Percentiles rank a stretch among this genome's conserved stretches.
phyloP scores from a whole-genome alignment of 495 filamentous ascomycete genomes.

The Thermothielavioides terrestris region DNA sequence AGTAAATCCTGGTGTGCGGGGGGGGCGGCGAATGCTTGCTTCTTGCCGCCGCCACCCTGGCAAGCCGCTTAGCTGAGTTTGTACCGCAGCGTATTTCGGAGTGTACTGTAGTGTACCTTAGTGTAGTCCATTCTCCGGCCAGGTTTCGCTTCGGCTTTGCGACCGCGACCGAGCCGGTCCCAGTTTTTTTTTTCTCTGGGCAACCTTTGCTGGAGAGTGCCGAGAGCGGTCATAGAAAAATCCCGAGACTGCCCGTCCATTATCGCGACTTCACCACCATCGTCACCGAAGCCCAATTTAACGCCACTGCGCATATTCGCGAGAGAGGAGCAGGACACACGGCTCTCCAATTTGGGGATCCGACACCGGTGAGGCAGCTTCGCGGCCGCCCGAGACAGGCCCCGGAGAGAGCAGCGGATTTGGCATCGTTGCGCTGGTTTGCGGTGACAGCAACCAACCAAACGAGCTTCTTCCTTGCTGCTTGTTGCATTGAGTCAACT shows the following conservation, averaged over 20 bases:
- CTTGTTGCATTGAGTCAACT: conserved; percentile 18
- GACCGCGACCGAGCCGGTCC: conserved; percentile 3
- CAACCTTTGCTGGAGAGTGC: conserved; percentile 1
- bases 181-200: conserved; percentile 14
- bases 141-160: conserved; percentile 3
- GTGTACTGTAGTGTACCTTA: too few species aligned
- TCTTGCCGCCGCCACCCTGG: conserved; percentile 9
- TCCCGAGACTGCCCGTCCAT: conserved; percentile 2
- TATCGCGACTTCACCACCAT: conserved; percentile 2
- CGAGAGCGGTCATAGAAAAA: conserved; percentile 16
- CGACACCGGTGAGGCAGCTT: too few species aligned
- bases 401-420: not conserved
- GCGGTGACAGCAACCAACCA: not conserved
- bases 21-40: not conserved
- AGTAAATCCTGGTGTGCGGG: not conserved
- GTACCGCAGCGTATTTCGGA: too few species aligned
- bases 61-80: too few species aligned
- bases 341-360: too few species aligned
- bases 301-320: not conserved
- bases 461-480: not conserved
- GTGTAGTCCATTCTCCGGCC: conserved; percentile 8
- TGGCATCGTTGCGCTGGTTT: not conserved
- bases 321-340: not conserved
- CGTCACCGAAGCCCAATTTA: not conserved
- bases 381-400: not conserved